Evolutionary conservation across 371 early-diverging fungal species (phyloP), one percentile per base, ranked within the genome.

Genomic region (Rhizopus sp.): DNA sequence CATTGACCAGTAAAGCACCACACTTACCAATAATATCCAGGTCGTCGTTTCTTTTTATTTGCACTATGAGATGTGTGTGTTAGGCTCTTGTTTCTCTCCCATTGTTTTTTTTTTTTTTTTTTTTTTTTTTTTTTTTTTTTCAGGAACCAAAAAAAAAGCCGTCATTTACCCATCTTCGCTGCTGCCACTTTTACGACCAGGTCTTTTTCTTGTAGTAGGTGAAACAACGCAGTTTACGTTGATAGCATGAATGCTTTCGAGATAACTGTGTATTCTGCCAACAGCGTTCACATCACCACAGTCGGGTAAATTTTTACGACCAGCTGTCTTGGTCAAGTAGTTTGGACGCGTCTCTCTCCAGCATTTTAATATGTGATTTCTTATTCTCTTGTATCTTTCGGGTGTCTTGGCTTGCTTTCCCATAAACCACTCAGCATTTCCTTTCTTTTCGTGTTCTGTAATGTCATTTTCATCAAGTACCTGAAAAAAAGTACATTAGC

Each of bases 241-340:
- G 65, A 95, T 94, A 5, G 82, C 85, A 2, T 86, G 85, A n/a
- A 86, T 70, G 17, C 60, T 71, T 66, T 95, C 93, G 37, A 96
- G 70, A 67, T 88, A 95, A 29, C 79, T 58, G 68, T 94, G 95
- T 7, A 96, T 88, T 7, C 94, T 77, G 5, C 91, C 86, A 31
- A 96, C 91, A 1, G 94, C 94, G 62, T 96, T 92, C 15, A 95
- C 94, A 57, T 94, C 95, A 12, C 95, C 95, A 54, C 83, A 84
- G 67, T 86, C 79, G 15, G 57, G 49, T 5, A 76, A 54, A 12
- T 64, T 65, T 23, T 51, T 55, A 29, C 77, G 56, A 10, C 69
- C 70, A 17, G 63, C 64, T 16, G 65, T 62, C 29, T 69, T 87
- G 13, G 78, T 89, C 48, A 94, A 68, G 55, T 92, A 92, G 13